Evolutionary conservation across 2,329 filamentous ascomycete species (phyloP).

Genomic region (Penicillium digitatum): DNA sequence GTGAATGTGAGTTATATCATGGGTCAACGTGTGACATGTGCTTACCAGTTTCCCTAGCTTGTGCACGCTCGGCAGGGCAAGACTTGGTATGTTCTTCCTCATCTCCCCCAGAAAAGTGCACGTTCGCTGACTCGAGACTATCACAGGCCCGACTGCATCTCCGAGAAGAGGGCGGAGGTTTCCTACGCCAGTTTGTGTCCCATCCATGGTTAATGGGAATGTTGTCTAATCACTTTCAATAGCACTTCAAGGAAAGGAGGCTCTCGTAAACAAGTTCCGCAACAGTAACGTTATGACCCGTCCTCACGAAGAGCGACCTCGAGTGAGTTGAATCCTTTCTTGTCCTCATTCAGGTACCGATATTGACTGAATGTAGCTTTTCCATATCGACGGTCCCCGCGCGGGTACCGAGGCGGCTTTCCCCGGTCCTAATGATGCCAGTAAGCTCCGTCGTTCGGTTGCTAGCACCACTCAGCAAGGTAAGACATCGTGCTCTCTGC

Average conservation of each 20-base stretch:
- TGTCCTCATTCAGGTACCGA: background rate
- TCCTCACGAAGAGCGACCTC: constrained; percentile 73
- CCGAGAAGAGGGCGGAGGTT: constrained; percentile 77
- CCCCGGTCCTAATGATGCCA: constrained; percentile 4
- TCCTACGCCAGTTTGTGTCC: constrained; percentile 81
- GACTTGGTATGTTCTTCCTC: constrained; percentile 53
- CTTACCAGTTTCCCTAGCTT: constrained; percentile 53
- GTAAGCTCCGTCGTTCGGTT: constrained; percentile 4
- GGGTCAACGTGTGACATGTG: background rate
- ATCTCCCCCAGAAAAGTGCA: constrained; percentile 8
- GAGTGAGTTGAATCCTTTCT: constrained; percentile 51
- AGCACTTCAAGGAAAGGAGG: constrained; percentile 91
- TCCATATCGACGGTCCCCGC: constrained; percentile 43
- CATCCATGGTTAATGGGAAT: background rate
- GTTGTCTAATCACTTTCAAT: constrained; percentile 25
- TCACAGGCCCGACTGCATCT: constrained; percentile 61
- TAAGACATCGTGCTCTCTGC: background rate
- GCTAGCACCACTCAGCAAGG: constrained; percentile 4
- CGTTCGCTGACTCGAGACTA: constrained; percentile 29
- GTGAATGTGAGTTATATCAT: constrained; percentile 54
- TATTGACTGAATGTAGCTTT: constrained; percentile 47
- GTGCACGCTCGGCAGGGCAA: constrained; percentile 66
- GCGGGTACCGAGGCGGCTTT: background rate
- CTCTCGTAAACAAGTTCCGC: constrained; percentile 87
- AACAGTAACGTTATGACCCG: constrained; percentile 97